Evolutionary conservation across 805 yeast species (phyloP).

Genomic region (fission yeast (Schizosaccharomyces pombe)): DNA sequence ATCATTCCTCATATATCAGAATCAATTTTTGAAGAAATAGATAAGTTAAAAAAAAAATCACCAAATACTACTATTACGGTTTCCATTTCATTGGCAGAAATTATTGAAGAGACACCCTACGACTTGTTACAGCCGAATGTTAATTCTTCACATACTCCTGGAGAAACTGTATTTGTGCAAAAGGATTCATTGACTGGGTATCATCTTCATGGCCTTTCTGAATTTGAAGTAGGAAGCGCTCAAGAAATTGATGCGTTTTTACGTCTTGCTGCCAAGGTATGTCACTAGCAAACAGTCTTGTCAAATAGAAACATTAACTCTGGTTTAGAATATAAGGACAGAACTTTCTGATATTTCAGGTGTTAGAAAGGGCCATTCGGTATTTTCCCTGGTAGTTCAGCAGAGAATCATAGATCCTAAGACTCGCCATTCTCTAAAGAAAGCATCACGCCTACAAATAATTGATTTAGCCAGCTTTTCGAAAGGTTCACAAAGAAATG

Average conservation of each 20-base stretch:
- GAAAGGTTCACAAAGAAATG: background rate
- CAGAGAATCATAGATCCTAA: too few species aligned
- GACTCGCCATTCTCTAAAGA: too few species aligned
- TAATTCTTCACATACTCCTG: too few species aligned
- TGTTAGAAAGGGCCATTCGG: too few species aligned
- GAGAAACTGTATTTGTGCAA: too few species aligned
- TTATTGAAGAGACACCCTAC: background rate
- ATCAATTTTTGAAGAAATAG: background rate
- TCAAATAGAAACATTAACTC: too few species aligned
- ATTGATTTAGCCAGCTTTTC: background rate
- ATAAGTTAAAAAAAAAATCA: background rate
- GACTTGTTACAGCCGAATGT: background rate
- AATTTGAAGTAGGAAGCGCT: background rate
- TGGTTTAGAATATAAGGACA: too few species aligned
- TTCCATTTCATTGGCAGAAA: background rate
- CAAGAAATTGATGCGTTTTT: background rate
- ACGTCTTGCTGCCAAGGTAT: background rate
- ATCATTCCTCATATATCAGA: background rate
- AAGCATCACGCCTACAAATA: background rate
- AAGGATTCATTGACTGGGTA: background rate
- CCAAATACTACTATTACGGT: background rate
- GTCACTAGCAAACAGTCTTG: too few species aligned
- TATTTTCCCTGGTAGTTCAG: too few species aligned
- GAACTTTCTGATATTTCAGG: too few species aligned
- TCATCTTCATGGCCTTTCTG: background rate